A percentile compares a stretch with the other conserved stretches of the same genome.
phyloP scores from a whole-genome alignment of 208 protist genomes.

The Leishmania tropica region DNA sequence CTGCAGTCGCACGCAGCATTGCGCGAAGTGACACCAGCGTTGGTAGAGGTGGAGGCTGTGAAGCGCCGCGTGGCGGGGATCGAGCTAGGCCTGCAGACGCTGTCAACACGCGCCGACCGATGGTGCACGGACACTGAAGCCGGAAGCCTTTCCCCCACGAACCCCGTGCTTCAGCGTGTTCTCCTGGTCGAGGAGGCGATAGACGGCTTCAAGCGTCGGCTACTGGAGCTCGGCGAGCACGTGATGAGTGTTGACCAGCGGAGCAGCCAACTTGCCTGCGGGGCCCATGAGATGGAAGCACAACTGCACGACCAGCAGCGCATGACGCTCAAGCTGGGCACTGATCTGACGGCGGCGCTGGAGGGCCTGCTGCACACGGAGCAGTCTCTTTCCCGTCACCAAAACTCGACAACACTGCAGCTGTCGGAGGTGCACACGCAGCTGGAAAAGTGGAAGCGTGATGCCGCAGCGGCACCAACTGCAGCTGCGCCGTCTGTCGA shows the following conservation, averaged over 20 bases:
- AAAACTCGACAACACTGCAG: conserved; percentile 3
- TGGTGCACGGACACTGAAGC: background rate
- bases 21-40: conserved; percentile 34
- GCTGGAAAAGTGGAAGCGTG: conserved; percentile 7
- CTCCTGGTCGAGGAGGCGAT: conserved; percentile 17
- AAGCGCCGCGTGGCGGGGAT: conserved; percentile 47
- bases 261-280: conserved; percentile 4
- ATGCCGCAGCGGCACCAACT: background rate
- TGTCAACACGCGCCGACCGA: conserved; percentile 8
- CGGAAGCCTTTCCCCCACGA: background rate
- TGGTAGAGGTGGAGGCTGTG: conserved; percentile 53
- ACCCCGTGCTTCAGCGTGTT: conserved; percentile 13
- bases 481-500: background rate
- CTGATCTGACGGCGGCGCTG: conserved; percentile 37
- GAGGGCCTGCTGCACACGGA: conserved; percentile 31
- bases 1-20: conserved; percentile 18
- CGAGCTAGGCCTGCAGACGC: conserved; percentile 31
- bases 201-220: conserved; percentile 27
- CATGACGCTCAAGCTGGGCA: conserved; percentile 24
- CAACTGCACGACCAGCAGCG: conserved; percentile 23
- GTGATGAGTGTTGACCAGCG: conserved; percentile 29
- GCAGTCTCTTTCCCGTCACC: conserved; percentile 22
- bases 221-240: conserved; percentile 27
- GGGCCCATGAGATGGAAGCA: conserved; percentile 21
- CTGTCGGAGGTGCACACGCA: conserved; percentile 11